These are phyloP conservation scores for Peziza echinospora DNA, from an alignment of 495 filamentous ascomycete species.

Conservation along the genomic window DNA sequence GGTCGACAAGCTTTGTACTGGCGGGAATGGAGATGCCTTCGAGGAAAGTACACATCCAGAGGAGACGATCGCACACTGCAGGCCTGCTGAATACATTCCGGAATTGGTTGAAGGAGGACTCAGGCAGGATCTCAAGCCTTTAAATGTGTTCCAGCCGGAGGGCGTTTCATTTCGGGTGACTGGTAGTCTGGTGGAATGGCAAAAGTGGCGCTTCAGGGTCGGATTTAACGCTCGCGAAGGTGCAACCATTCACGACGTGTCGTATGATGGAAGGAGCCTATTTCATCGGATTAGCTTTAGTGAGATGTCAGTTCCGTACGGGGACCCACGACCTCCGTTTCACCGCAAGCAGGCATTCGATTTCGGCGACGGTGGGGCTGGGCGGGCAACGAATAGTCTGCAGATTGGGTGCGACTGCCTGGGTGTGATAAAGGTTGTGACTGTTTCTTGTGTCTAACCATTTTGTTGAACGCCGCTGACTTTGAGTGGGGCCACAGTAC, in stretches of 20 bases:
- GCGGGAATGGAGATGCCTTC: slow-evolving; percentile 25
- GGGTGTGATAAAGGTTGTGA: slow-evolving; percentile 34
- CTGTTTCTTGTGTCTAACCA: slow-evolving; percentile 1
- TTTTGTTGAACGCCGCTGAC: neutral
- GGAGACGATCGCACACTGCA: slow-evolving; percentile 25
- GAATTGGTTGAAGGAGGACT: slow-evolving; percentile 27
- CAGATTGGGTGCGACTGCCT: slow-evolving; percentile 46
- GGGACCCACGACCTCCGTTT: slow-evolving; percentile 42
- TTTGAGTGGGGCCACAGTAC: slow-evolving; percentile 28
- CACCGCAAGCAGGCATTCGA: slow-evolving; percentile 51
- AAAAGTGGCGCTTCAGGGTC: slow-evolving; percentile 46
- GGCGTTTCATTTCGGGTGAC: slow-evolving; percentile 30
- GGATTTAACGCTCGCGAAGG: slow-evolving; percentile 45
- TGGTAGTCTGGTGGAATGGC: slow-evolving; percentile 37
- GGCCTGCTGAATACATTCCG: slow-evolving; percentile 30
- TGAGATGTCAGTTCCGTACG: slow-evolving; percentile 51
- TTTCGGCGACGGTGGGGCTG: slow-evolving; percentile 45
- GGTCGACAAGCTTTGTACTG: slow-evolving; percentile 33
- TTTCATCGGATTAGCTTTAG: slow-evolving; percentile 50
- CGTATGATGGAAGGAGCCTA: slow-evolving; percentile 44
- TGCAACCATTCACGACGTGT: slow-evolving; percentile 40
- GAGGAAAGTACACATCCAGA: slow-evolving; percentile 22
- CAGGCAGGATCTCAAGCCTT: slow-evolving; percentile 29
- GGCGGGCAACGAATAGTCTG: slow-evolving; percentile 44
- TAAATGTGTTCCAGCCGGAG: slow-evolving; percentile 31